These are phyloP conservation scores for Ustulina deusta DNA, from an alignment of 2,329 filamentous ascomycete genomes.

Conservation along the genomic window DNA sequence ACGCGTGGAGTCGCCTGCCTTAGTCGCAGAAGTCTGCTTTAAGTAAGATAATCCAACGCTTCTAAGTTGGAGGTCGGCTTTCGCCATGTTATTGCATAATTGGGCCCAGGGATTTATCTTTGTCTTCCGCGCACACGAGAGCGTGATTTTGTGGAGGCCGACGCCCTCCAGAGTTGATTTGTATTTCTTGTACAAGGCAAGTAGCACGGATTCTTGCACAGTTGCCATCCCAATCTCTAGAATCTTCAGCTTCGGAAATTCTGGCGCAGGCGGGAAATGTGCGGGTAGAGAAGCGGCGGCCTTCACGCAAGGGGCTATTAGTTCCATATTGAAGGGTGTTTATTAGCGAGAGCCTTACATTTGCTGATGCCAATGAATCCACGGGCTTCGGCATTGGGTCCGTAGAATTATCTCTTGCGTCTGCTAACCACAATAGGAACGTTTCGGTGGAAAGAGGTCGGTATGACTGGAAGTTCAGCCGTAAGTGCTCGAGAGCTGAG, in stretches of 20 bases:
- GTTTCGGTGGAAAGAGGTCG: slow-evolving; percentile 36
- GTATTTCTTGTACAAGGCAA: slow-evolving; percentile 57
- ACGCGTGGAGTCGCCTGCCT: background rate
- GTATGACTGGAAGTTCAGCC: slow-evolving; percentile 61
- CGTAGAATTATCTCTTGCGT: background rate
- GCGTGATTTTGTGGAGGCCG: slow-evolving; percentile 59
- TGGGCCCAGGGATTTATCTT: slow-evolving; percentile 55
- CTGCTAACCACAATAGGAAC: slow-evolving; percentile 57
- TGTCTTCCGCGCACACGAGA: slow-evolving; percentile 37
- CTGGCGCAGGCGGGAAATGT: slow-evolving; percentile 44
- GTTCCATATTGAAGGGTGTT: background rate
- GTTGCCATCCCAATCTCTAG: slow-evolving; percentile 59
- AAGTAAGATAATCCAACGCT: slow-evolving; percentile 52
- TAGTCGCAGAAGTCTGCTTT: slow-evolving; percentile 38
- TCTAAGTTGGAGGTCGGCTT: slow-evolving; percentile 51
- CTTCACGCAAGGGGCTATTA: slow-evolving; percentile 21
- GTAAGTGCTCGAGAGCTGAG: slow-evolving; percentile 62
- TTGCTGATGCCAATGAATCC: background rate
- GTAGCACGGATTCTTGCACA: slow-evolving; percentile 48
- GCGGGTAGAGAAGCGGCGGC: slow-evolving; percentile 9
- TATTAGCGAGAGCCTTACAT: slow-evolving; percentile 19
- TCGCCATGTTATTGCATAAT: slow-evolving; percentile 54
- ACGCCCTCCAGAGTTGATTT: slow-evolving; percentile 58
- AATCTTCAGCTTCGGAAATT: slow-evolving; percentile 53
- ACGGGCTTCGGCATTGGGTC: background rate